Conservation (phyloP, 176 grass and related monocot species). For the Puya raimondii region DNA sequence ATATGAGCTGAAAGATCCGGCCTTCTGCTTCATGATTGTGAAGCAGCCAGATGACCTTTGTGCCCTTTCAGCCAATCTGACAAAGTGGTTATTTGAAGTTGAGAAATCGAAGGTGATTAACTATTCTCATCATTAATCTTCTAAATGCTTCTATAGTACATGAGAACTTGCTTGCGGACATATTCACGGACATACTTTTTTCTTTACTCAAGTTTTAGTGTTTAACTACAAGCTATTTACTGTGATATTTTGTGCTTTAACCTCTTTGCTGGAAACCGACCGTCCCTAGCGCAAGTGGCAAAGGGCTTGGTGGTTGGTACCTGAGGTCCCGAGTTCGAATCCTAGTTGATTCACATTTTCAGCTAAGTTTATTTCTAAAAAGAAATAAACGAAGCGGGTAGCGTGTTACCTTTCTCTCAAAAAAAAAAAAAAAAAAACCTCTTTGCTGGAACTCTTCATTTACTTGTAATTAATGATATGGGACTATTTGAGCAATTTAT, state of each 20-base stretch:
- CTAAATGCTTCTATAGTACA: conserved; percentile 9
- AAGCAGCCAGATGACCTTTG: conserved; percentile 75
- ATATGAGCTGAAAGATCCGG: conserved; percentile 85
- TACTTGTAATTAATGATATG: neutral
- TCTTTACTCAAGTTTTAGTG: neutral
- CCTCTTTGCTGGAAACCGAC: neutral
- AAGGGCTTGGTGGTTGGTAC: no score
- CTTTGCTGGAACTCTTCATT: neutral
- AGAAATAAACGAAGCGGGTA: no score
- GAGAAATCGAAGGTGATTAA: conserved; percentile 66
- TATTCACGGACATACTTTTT: neutral
- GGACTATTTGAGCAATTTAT: neutral
- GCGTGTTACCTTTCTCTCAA: no score
- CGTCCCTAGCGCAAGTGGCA: no score
- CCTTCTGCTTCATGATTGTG: conserved; percentile 59
- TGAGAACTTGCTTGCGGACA: neutral
- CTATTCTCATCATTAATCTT: neutral
- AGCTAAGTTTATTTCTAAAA: no score
- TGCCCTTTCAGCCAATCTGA: conserved; percentile 55
- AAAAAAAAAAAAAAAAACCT: no score
- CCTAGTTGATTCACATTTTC: no score
- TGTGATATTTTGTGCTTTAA: conserved; percentile 8
- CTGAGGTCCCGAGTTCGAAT: no score
- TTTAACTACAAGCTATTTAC: conserved; percentile 2
- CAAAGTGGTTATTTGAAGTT: conserved; percentile 79